These are phyloP conservation scores for Melampsora americana DNA, from an alignment of 1,284 basidiomycete genomes.

Conservation along the genomic window DNA sequence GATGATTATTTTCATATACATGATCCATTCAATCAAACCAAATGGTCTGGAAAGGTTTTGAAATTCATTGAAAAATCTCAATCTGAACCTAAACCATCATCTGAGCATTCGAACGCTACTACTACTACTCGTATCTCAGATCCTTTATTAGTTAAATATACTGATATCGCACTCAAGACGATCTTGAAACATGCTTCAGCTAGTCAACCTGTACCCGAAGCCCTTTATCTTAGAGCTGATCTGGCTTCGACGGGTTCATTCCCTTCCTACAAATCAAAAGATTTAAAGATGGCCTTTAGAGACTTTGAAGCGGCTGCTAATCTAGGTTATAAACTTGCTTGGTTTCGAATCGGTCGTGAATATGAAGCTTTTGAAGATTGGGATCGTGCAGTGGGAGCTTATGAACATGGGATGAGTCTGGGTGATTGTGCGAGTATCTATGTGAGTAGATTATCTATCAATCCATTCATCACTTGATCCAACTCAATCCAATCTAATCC, in stretches of 20 bases:
- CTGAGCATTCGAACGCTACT: constrained; percentile 49
- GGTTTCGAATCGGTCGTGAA: constrained; percentile 84
- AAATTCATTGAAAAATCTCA: constrained; percentile 69
- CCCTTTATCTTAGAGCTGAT: constrained; percentile 69
- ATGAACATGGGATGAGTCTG: constrained; percentile 70
- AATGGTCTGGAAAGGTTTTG: constrained; percentile 75
- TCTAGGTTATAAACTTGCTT: constrained; percentile 68
- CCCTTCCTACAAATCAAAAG: constrained; percentile 58
- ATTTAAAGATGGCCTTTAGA: constrained; percentile 75
- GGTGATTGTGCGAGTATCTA: constrained; percentile 74
- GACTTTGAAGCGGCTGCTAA: constrained; percentile 79
- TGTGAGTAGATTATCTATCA: constrained; percentile 62
- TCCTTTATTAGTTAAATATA: constrained; percentile 63
- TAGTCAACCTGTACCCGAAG: constrained; percentile 61
- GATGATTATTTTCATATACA: constrained; percentile 49
- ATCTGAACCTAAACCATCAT: constrained; percentile 56
- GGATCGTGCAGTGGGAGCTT: constrained; percentile 71
- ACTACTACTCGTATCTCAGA: constrained; percentile 65
- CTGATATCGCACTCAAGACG: constrained; percentile 65
- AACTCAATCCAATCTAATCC: not conserved
- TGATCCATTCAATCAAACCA: constrained; percentile 64
- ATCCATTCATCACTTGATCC: not conserved
- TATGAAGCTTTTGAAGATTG: constrained; percentile 82
- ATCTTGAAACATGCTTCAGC: constrained; percentile 61
- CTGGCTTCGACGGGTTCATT: constrained; percentile 66